Percentiles rank a stretch among this genome's conserved stretches.
Conservation (phyloP, 306 rosid species). For the Parietaria judaica region DNA sequence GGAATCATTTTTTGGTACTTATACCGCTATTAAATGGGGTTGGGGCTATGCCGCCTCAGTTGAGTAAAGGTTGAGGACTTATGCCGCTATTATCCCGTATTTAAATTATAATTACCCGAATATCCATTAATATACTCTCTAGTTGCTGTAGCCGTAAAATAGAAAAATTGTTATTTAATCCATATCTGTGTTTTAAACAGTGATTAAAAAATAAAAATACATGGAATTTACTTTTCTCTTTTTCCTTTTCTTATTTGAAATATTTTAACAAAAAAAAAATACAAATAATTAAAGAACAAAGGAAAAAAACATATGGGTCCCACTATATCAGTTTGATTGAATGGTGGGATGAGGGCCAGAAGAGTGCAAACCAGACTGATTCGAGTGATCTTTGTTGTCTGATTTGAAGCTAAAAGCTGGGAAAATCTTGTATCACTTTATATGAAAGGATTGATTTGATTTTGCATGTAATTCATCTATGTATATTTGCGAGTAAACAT, state of each 20-base stretch:
- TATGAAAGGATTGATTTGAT: slow-evolving; percentile 20
- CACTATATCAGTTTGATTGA: slow-evolving; percentile 51
- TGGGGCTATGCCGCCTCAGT: no score
- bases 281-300: not conserved
- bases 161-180: no score
- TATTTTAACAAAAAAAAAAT: slow-evolving; percentile 9
- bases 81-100: no score
- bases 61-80: no score
- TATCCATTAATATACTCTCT: no score
- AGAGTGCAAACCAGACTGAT: slow-evolving; percentile 27
- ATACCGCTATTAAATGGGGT: no score
- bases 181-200: not conserved
- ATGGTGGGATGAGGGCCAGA: slow-evolving; percentile 32
- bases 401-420: slow-evolving; percentile 39
- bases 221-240: not conserved
- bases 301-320: slow-evolving; percentile 24
- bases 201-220: not conserved
- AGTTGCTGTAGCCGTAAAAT: no score
- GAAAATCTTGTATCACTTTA: slow-evolving; percentile 26
- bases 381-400: slow-evolving; percentile 45
- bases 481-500: not conserved
- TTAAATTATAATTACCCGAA: no score
- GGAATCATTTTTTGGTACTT: no score
- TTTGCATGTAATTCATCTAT: slow-evolving; percentile 8
- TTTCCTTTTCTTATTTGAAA: not conserved